These are phyloP conservation scores for Aspergillus wentii DNA, from an alignment of 495 filamentous ascomycete species.

Conservation along the genomic window DNA sequence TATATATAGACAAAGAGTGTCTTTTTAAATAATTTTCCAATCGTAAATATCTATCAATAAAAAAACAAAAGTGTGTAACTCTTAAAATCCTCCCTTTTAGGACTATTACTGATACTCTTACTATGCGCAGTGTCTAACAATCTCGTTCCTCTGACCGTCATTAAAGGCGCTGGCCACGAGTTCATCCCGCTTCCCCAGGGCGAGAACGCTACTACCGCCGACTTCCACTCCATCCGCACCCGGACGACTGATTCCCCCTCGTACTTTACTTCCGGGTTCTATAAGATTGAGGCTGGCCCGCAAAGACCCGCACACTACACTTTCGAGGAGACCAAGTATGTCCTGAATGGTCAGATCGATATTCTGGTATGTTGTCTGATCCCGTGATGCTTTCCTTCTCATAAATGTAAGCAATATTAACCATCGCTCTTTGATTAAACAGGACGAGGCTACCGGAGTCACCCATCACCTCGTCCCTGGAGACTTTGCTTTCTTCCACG, in stretches of 20 bases:
- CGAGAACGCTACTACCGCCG: constrained; percentile 24
- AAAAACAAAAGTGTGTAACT: neutral
- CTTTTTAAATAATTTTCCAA: neutral
- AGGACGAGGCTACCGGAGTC: constrained; percentile 30
- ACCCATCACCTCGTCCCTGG: constrained; percentile 26
- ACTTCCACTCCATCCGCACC: constrained; percentile 28
- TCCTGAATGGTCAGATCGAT: constrained; percentile 28
- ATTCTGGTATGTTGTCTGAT: constrained; percentile 15
- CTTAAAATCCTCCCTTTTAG: neutral
- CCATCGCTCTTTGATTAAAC: neutral
- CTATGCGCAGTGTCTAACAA: constrained; percentile 17
- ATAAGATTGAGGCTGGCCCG: constrained; percentile 27
- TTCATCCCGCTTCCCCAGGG: constrained; percentile 23
- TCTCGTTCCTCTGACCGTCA: constrained; percentile 24
- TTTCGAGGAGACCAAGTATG: constrained; percentile 28
- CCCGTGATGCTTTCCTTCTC: neutral
- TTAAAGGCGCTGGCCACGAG: constrained; percentile 29
- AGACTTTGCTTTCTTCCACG: constrained; percentile 30
- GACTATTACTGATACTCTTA: neutral
- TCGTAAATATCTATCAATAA: neutral
- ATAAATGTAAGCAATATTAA: neutral
- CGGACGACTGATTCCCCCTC: constrained; percentile 24
- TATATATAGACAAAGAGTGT: constrained; percentile 1
- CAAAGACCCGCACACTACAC: constrained; percentile 21
- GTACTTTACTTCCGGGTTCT: constrained; percentile 26